phyloP scores from a whole-genome alignment of 2,329 filamentous ascomycete species.

The Talaromyces sp. region DNA sequence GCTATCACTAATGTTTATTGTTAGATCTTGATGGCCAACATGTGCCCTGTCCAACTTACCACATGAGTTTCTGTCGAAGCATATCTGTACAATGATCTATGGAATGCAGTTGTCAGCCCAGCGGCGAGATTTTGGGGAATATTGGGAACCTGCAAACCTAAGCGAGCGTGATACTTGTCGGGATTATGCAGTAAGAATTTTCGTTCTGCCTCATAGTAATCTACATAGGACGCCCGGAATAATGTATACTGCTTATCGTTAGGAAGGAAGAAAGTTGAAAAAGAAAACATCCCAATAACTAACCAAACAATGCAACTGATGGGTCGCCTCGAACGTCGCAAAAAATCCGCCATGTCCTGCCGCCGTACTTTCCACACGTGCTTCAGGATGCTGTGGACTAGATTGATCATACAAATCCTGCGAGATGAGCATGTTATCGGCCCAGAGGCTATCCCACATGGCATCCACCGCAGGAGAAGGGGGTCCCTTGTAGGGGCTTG shows the following conservation, averaged over 20 bases:
- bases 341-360: neutral
- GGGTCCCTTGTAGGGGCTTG: neutral
- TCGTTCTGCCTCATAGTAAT: neutral
- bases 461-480: neutral
- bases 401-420: neutral
- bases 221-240: neutral
- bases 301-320: neutral
- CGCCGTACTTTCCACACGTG: neutral
- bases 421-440: neutral
- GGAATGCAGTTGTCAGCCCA: neutral
- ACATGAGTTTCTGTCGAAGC: neutral
- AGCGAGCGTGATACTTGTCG: neutral
- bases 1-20: neutral
- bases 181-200: neutral
- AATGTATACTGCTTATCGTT: neutral
- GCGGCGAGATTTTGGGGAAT: neutral
- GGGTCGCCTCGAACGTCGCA: neutral
- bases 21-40: neutral
- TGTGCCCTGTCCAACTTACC: neutral
- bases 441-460: neutral
- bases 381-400: neutral
- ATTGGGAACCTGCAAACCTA: neutral
- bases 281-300: neutral
- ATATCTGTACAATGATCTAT: neutral
- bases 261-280: neutral